Percentiles rank a stretch among this genome's conserved stretches.
These are phyloP conservation scores for Martiniozyma asiatica DNA, from an alignment of 1,139 yeast genomes.

Conservation along the genomic window DNA sequence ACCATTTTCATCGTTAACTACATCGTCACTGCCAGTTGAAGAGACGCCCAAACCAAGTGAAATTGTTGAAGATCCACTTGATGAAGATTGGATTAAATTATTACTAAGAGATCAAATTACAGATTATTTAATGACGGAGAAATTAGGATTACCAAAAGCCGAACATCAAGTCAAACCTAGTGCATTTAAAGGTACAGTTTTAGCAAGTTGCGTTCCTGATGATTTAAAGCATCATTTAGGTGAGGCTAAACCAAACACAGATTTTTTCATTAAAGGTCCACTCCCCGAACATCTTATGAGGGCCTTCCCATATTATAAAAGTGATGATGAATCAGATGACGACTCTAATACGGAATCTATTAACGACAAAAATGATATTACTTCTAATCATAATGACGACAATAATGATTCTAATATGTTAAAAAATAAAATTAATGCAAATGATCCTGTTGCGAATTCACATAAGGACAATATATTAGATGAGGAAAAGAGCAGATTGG, in stretches of 20 bases:
- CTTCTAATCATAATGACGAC: too few relatives aligned
- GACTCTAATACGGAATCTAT: constrained; percentile 13
- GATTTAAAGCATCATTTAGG: constrained; percentile 13
- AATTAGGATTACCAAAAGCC: constrained; percentile 4
- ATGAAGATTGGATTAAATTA: constrained; percentile 23
- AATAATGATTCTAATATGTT: too few relatives aligned
- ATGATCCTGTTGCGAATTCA: too few relatives aligned
- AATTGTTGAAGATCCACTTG: neutral
- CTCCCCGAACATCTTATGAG: constrained; percentile 21
- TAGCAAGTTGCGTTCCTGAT: constrained; percentile 17
- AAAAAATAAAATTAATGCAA: too few relatives aligned
- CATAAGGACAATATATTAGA: too few relatives aligned
- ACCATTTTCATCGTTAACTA: too few relatives aligned
- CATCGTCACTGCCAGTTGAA: neutral
- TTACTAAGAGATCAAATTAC: constrained; percentile 18
- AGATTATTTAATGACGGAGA: constrained; percentile 4
- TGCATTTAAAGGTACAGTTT: constrained; percentile 16
- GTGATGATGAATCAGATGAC: constrained; percentile 15
- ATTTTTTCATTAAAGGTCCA: constrained; percentile 22
- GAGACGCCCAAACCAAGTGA: neutral
- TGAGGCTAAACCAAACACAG: constrained; percentile 13
- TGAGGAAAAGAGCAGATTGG: too few relatives aligned
- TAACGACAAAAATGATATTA: constrained; percentile 19
- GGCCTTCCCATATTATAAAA: constrained; percentile 20
- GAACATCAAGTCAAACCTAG: constrained; percentile 14